Evolutionary conservation across 73 alveolate species (phyloP).

Genomic region (Tetrahymena malaccensis): DNA sequence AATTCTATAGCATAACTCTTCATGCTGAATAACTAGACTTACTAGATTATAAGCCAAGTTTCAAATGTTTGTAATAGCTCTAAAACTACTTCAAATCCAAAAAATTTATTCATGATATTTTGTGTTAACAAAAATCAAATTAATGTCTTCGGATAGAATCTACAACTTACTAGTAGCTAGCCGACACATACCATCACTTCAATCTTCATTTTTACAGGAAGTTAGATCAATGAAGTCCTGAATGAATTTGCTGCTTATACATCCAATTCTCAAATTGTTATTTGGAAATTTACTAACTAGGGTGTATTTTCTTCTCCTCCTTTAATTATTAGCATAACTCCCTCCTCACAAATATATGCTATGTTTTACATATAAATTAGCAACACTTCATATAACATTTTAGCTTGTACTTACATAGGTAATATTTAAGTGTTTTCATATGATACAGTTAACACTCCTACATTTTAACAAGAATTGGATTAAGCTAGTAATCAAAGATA

Average conservation of each 20-base stretch:
- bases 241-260: neutral
- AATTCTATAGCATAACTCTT: neutral
- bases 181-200: neutral
- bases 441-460: neutral
- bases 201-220: neutral
- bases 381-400: neutral
- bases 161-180: neutral
- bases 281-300: neutral
- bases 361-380: neutral
- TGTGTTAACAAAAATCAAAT: neutral
- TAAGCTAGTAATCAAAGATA: neutral
- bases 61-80: neutral
- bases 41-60: neutral
- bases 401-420: neutral
- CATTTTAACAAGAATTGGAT: neutral
- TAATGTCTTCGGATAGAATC: neutral
- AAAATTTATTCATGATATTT: neutral
- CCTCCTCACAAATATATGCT: neutral
- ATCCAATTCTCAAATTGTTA: neutral
- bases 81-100: neutral
- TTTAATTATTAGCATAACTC: neutral
- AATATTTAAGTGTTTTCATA: neutral
- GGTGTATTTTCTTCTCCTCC: neutral
- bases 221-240: neutral
- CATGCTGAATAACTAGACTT: neutral